Percentiles rank a stretch among this genome's conserved stretches.
phyloP scores from a whole-genome alignment of 208 protist genomes.

The Novymonas esmeraldas region DNA sequence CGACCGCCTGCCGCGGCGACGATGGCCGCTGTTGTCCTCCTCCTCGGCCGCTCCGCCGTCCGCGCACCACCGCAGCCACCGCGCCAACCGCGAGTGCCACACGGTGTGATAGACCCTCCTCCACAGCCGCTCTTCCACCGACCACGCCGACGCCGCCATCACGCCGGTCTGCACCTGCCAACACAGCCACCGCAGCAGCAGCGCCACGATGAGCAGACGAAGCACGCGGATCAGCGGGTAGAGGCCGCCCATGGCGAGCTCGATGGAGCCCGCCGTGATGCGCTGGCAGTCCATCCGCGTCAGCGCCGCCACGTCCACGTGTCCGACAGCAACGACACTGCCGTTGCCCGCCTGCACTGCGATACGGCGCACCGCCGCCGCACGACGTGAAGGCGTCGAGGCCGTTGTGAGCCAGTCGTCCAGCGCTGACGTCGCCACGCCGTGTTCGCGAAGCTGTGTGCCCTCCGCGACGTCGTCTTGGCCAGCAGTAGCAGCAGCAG shows the following conservation, averaged over 20 bases:
- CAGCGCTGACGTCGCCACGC: constrained; percentile 23
- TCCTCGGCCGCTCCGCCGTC: background rate
- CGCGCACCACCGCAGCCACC: background rate
- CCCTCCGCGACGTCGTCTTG: background rate
- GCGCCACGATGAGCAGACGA: constrained; percentile 20
- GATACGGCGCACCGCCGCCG: too few relatives aligned
- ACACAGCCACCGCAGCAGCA: constrained; percentile 31
- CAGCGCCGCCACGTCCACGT: constrained; percentile 20
- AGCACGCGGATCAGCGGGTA: constrained; percentile 15
- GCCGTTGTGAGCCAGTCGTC: constrained; percentile 34
- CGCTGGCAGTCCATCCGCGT: constrained; percentile 26
- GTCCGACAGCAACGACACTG: background rate
- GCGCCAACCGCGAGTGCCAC: constrained; percentile 8
- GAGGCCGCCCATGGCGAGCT: constrained; percentile 14
- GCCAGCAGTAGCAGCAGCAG: too few relatives aligned
- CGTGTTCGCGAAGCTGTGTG: constrained; percentile 5
- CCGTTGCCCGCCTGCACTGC: constrained; percentile 12
- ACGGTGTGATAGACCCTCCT: constrained; percentile 1
- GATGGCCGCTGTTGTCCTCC: background rate
- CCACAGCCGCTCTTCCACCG: constrained; percentile 21
- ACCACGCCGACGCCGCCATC: background rate
- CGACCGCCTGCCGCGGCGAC: background rate
- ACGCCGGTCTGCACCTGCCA: constrained; percentile 11
- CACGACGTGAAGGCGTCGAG: background rate
- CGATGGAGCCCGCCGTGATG: constrained; percentile 11